Conservation (phyloP, 257 asterid species). For the Leonotis leonurus region DNA sequence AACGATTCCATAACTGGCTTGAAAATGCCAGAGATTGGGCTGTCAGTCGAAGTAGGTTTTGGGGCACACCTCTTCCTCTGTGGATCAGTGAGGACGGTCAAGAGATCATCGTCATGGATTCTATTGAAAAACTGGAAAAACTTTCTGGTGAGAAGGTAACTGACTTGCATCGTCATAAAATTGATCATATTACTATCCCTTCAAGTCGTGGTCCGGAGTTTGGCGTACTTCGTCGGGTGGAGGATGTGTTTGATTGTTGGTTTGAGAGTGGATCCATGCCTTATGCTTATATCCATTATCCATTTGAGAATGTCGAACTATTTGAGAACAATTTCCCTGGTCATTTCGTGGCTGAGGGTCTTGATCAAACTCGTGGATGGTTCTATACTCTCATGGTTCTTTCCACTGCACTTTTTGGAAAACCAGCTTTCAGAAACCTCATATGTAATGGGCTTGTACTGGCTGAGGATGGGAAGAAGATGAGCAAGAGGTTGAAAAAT, state of each 20-base stretch:
- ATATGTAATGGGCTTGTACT: constrained; percentile 96
- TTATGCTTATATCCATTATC: constrained; percentile 93
- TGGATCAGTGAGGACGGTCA: constrained; percentile 91
- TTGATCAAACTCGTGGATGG: constrained; percentile 99
- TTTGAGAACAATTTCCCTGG: constrained; percentile 96
- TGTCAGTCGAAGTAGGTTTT: constrained; percentile 94
- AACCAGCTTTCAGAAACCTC: constrained; percentile 95
- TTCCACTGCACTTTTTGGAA: constrained; percentile 91
- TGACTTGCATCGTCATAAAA: constrained; percentile 89
- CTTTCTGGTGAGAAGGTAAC: constrained; percentile 85
- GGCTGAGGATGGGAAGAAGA: constrained; percentile 98
- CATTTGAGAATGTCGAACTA: constrained; percentile 82
- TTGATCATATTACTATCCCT: constrained; percentile 92
- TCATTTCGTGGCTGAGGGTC: constrained; percentile 97
- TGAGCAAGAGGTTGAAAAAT: constrained; percentile 91
- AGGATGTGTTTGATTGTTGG: constrained; percentile 99
- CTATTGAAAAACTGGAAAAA: constrained; percentile 69
- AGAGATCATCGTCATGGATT: constrained; percentile 82
- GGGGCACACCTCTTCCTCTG: constrained; percentile 98
- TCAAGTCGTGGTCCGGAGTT: constrained; percentile 73
- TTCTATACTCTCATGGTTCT: constrained; percentile 97
- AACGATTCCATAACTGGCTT: constrained; percentile 96
- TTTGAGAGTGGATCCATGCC: constrained; percentile 99
- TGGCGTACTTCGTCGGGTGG: constrained; percentile 87
- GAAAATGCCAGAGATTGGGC: constrained; percentile 99